Base-by-base conservation (phyloP, 2,329 filamentous ascomycete species). In the Raffaelea deltoideospora region DNA sequence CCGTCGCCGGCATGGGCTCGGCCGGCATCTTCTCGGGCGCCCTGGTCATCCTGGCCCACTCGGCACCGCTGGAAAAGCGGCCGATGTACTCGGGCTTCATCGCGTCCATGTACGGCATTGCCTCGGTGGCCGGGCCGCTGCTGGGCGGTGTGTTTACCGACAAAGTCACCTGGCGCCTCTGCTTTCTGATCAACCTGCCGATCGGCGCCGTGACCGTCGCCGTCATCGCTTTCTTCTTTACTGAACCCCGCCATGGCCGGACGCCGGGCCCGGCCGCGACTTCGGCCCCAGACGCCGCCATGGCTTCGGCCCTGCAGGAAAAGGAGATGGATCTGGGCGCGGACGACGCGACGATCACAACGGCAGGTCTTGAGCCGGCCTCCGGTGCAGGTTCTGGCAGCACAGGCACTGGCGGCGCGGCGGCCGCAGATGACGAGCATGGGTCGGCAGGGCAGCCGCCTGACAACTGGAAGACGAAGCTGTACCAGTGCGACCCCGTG, bases 21-120 rank as follows among this genome's bases (percentile, higher is more conserved):
- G 50, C 61, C 14, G 54, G 53, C 22, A 52, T 52, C 21, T 60
- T 61, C 47, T 62, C 55, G 20, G 61, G 59, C 18, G 45, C 43
- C 2, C 41, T 47, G 18, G 40, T 48, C 37, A 53, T 64, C 39
- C 55, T 61, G n/a, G 43, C 45, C 27, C 41, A 42, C 37, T 39
- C 43, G 3, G 46, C 46, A 7, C 38, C 45, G 7, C 45, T 47
- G 14, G 31, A 18, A 11, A 42, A 41, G 33, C 44, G 46, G 3
- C 45, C 47, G 10, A 34, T 47, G 34, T 46, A 42, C 41, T 37
- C 39, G 20, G 58, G 58, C 38, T 38, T 62, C 9, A 50, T 63
- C 35, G 54, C 52, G 23, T 53, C 49, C 30, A 60, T 62, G 47
- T 64, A 57, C 42, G 60, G 58, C 22, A 51, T 64, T 36, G 58